phyloP scores from a whole-genome alignment of 345 rosid genomes.

The Melaleuca alternifolia region DNA sequence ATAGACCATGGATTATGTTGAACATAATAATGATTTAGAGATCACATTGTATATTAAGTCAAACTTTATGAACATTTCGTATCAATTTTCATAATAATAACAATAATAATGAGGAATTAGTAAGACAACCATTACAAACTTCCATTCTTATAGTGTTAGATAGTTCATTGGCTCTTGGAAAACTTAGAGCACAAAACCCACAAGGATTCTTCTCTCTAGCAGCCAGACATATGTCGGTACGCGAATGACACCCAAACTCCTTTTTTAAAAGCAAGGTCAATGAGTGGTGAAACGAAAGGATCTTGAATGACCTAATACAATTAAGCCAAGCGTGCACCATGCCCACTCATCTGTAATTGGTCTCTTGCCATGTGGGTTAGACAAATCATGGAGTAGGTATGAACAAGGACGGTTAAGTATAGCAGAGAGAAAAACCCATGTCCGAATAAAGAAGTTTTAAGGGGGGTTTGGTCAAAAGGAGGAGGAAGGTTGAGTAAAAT shows the following conservation, averaged over 20 bases:
- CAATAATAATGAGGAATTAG: not conserved
- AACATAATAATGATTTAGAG: not conserved
- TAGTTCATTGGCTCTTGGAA: not conserved
- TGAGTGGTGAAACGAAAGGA: not conserved
- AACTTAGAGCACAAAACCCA: not conserved
- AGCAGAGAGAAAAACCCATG: not conserved
- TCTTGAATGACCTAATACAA: not conserved
- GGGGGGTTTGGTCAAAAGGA: not conserved
- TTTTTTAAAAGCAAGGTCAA: not conserved
- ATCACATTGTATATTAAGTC: not conserved
- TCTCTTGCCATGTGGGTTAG: not conserved
- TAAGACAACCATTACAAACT: not conserved
- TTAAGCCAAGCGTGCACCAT: not conserved
- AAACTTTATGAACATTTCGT: not conserved
- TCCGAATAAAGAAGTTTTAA: not conserved
- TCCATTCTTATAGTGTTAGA: not conserved
- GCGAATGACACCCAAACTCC: not conserved
- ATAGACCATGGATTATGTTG: accelerated
- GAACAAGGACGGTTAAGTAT: not conserved
- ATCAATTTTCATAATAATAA: not conserved
- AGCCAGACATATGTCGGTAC: not conserved
- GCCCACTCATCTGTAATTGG: not conserved
- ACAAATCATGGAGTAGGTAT: not conserved
- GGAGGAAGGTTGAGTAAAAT: not conserved
- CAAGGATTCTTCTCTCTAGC: not conserved